Percentiles rank a stretch among this genome's conserved stretches.
phyloP scores from a whole-genome alignment of 352 stramenopile species.

The Pythium pyrilobum region DNA sequence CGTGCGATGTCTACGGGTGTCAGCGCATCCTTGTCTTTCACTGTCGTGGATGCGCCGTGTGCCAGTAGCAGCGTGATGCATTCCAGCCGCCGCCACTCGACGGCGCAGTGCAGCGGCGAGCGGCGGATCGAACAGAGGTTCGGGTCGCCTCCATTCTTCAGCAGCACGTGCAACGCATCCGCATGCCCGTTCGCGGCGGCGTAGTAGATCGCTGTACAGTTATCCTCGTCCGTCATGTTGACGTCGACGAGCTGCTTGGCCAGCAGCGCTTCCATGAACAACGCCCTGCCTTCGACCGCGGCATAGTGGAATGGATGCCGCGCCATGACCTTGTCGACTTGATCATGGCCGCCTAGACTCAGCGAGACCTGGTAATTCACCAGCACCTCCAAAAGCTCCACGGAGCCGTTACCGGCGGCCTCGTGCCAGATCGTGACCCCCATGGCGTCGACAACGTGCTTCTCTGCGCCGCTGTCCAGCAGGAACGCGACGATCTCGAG shows the following conservation, averaged over 20 bases:
- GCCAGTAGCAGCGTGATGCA: constrained; percentile 51
- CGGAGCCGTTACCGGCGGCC: constrained; percentile 50
- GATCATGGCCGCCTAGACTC: constrained; percentile 26
- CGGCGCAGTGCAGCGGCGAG: constrained; percentile 66
- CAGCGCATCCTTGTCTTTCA: constrained; percentile 34
- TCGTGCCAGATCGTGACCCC: constrained; percentile 80
- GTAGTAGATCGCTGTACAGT: constrained; percentile 72
- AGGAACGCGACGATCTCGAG: constrained; percentile 39
- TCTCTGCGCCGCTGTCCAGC: constrained; percentile 52
- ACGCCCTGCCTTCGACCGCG: constrained; percentile 55
- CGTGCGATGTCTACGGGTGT: constrained; percentile 34
- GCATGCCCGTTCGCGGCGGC: constrained; percentile 59
- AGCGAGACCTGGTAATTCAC: constrained; percentile 44
- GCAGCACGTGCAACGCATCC: constrained; percentile 43
- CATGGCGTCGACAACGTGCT: constrained; percentile 67
- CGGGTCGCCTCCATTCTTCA: constrained; percentile 38
- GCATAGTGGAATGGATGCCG: constrained; percentile 80
- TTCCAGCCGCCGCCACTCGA: constrained; percentile 61
- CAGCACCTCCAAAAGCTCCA: constrained; percentile 58
- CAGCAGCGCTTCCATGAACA: constrained; percentile 54
- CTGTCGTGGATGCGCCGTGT: constrained; percentile 26
- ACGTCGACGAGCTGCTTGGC: constrained; percentile 52
- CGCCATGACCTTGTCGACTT: constrained; percentile 77
- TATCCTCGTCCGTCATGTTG: constrained; percentile 55
- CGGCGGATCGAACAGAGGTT: constrained; percentile 59